A percentile compares a stretch with the other conserved stretches of the same genome.
phyloP scores from a whole-genome alignment of 108 stramenopile genomes.

The Cyclotella choctawhatcheeana region DNA sequence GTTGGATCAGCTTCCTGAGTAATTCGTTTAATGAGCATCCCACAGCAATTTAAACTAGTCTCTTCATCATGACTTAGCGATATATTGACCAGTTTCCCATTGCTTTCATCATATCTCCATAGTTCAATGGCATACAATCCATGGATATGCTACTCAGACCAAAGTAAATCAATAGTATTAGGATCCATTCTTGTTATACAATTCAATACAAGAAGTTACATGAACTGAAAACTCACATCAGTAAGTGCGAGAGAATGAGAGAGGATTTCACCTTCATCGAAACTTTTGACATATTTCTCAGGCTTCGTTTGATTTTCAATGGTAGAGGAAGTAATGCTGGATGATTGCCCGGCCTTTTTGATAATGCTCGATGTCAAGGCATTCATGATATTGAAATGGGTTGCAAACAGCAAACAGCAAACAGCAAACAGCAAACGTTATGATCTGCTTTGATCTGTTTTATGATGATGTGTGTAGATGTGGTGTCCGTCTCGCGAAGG shows the following conservation, averaged over 20 bases:
- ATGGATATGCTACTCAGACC: too few species aligned
- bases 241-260: conserved; percentile 19
- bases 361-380: not conserved
- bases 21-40: conserved; percentile 13
- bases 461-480: too few species aligned
- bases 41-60: not conserved
- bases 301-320: not conserved
- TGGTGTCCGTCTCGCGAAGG: too few species aligned
- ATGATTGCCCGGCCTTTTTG: not conserved
- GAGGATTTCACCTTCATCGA: not conserved
- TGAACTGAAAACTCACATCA: too few species aligned
- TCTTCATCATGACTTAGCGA: conserved; percentile 10
- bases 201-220: too few species aligned
- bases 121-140: conserved; percentile 27
- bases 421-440: too few species aligned
- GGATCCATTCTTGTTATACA: too few species aligned
- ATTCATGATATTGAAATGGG: not conserved
- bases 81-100: conserved; percentile 20
- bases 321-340: not conserved
- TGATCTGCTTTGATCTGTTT: too few species aligned
- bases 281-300: not conserved
- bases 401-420: too few species aligned
- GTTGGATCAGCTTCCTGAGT: conserved; percentile 13
- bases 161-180: too few species aligned
- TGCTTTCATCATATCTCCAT: conserved; percentile 17